Conservation (phyloP, 2,329 filamentous ascomycete species). For the Paramyrothecium sp. region DNA sequence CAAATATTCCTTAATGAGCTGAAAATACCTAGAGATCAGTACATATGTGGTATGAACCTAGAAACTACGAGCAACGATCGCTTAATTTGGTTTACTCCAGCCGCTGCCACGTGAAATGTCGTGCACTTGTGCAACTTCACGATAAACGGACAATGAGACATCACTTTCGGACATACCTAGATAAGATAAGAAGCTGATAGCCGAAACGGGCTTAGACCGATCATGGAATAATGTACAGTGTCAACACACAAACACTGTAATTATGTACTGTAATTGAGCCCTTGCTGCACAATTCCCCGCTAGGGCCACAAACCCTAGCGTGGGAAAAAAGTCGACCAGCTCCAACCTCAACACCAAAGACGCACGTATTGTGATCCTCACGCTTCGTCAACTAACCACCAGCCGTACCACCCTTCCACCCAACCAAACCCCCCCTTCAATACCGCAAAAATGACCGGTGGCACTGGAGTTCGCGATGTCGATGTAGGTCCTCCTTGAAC, state of each 20-base stretch:
- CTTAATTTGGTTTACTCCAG: no score
- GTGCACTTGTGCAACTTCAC: no score
- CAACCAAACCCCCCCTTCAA: conserved; percentile 24
- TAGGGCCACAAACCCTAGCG: conserved; percentile 33
- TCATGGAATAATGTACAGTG: conserved; percentile 7
- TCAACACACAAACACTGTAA: neutral
- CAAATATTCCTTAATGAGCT: no score
- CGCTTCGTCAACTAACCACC: conserved; percentile 27
- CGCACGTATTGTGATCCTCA: conserved; percentile 19
- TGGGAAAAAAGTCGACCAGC: conserved; percentile 22
- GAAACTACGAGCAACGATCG: no score
- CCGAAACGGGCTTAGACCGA: no score
- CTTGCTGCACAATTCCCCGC: conserved; percentile 4
- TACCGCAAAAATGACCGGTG: conserved; percentile 75
- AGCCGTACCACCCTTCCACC: conserved; percentile 24
- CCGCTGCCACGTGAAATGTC: no score
- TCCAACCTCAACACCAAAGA: conserved; percentile 14
- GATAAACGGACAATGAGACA: no score
- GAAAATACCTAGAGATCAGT: no score
- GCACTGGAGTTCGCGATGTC: conserved; percentile 81
- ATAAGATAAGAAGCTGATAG: no score
- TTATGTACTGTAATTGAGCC: conserved; percentile 19
- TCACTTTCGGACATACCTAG: no score
- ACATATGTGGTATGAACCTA: no score
- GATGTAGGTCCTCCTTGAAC: conserved; percentile 61